These are phyloP conservation scores for Trametes meyenii DNA, from an alignment of 768 basidiomycete species.

Conservation along the genomic window DNA sequence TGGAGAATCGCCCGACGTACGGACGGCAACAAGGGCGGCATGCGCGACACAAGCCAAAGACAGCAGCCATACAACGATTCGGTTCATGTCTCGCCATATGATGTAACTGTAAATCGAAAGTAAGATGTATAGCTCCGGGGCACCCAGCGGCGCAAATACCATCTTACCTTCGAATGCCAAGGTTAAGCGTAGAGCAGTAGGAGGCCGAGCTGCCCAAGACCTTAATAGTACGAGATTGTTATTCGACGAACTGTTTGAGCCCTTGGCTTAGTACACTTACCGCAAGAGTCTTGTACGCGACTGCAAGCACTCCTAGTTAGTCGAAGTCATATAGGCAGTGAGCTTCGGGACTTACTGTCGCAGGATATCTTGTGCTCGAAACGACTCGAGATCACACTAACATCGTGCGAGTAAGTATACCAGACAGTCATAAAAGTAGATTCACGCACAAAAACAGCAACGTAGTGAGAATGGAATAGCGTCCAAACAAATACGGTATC, in stretches of 20 bases:
- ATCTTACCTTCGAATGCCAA: slow-evolving; percentile 10
- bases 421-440: no score
- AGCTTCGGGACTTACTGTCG: neutral
- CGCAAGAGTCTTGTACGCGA: slow-evolving; percentile 10
- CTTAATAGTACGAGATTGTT: neutral
- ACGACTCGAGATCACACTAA: slow-evolving; percentile 3
- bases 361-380: slow-evolving; percentile 1
- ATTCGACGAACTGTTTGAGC: neutral
- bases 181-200: slow-evolving; percentile 14
- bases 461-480: slow-evolving; percentile 9
- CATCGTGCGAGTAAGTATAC: no score
- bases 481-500: slow-evolving; percentile 19
- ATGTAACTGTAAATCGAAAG: slow-evolving; percentile 2
- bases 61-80: slow-evolving; percentile 6
- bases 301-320: neutral
- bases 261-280: neutral
- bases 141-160: no score
- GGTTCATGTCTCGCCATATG: slow-evolving; percentile 20
- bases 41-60: slow-evolving; percentile 7
- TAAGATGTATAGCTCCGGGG: neutral
- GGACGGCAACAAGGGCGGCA: slow-evolving; percentile 8
- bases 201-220: slow-evolving; percentile 15
- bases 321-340: neutral
- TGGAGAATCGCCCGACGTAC: neutral
- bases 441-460: slow-evolving; percentile 8